These are phyloP conservation scores for Podaxis sp. DNA, from an alignment of 768 basidiomycete genomes.

Conservation along the genomic window DNA sequence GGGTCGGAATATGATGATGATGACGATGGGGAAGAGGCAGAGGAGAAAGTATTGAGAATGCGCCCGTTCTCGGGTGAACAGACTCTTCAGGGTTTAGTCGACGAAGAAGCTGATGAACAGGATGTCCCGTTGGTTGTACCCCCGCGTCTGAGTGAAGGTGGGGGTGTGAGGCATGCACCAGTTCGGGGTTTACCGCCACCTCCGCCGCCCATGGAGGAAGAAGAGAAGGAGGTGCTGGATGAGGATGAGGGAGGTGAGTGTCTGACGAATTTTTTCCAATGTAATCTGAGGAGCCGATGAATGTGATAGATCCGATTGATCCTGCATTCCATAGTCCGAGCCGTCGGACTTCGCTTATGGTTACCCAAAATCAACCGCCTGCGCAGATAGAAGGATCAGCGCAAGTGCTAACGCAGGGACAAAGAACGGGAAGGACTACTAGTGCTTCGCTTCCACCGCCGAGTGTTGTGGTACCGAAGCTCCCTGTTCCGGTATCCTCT, in stretches of 20 bases:
- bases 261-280: background rate
- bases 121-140: constrained; percentile 2
- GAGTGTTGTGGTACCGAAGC: background rate
- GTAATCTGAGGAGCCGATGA: background rate
- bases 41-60: background rate
- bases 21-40: constrained; percentile 14
- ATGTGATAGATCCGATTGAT: constrained; percentile 58
- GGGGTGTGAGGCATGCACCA: background rate
- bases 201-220: constrained; percentile 12
- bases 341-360: constrained; percentile 28
- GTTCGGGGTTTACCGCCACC: constrained; percentile 10
- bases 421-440: background rate
- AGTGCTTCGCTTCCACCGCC: background rate
- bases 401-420: background rate
- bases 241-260: constrained; percentile 61
- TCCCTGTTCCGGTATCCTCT: background rate
- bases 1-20: constrained; percentile 31
- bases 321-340: constrained; percentile 56
- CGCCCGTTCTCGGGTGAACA: background rate
- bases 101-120: background rate
- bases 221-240: constrained; percentile 42
- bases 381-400: too few species aligned
- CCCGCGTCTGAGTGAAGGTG: background rate
- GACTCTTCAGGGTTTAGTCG: too few species aligned
- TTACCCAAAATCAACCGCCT: background rate